Evolutionary conservation across 2,329 filamentous ascomycete species (phyloP).

Genomic region (Chrysoporthe cubensis): DNA sequence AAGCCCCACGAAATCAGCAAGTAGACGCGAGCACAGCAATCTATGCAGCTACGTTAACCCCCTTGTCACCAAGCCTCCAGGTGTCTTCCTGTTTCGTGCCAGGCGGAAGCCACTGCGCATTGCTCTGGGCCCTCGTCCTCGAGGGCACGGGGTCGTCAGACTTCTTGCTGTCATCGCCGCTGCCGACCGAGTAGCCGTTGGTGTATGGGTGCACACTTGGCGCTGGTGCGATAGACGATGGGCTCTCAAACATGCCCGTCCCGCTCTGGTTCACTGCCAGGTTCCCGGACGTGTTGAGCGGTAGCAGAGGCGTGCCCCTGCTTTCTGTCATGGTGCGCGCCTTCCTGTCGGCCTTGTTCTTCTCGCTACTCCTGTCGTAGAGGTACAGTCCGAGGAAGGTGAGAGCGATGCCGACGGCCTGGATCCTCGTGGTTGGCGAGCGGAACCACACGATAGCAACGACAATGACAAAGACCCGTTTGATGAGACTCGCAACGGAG

Average conservation of each 20-base stretch:
- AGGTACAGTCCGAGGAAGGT: slow-evolving; percentile 94
- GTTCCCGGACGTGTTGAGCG: slow-evolving; percentile 57
- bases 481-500: slow-evolving; percentile 93
- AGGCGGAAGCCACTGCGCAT: slow-evolving; percentile 70
- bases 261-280: slow-evolving; percentile 38
- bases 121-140: slow-evolving; percentile 47
- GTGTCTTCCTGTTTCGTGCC: slow-evolving; percentile 87
- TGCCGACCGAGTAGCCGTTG: slow-evolving; percentile 49
- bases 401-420: slow-evolving; percentile 82
- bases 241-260: slow-evolving; percentile 44
- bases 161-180: slow-evolving; percentile 58
- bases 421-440: slow-evolving; percentile 80
- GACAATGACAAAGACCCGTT: slow-evolving; percentile 95
- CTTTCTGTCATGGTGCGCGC: slow-evolving; percentile 68
- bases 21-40: background rate
- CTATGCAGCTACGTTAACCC: slow-evolving; percentile 27
- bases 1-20: background rate
- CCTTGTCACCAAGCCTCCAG: slow-evolving; percentile 59
- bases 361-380: slow-evolving; percentile 90
- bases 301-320: slow-evolving; percentile 64
- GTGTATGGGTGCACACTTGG: slow-evolving; percentile 44
- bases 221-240: slow-evolving; percentile 27
- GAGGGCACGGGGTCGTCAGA: slow-evolving; percentile 52
- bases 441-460: slow-evolving; percentile 97
- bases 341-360: slow-evolving; percentile 83